phyloP scores from a whole-genome alignment of 257 asterid genomes.

The Eustoma russellianum region DNA sequence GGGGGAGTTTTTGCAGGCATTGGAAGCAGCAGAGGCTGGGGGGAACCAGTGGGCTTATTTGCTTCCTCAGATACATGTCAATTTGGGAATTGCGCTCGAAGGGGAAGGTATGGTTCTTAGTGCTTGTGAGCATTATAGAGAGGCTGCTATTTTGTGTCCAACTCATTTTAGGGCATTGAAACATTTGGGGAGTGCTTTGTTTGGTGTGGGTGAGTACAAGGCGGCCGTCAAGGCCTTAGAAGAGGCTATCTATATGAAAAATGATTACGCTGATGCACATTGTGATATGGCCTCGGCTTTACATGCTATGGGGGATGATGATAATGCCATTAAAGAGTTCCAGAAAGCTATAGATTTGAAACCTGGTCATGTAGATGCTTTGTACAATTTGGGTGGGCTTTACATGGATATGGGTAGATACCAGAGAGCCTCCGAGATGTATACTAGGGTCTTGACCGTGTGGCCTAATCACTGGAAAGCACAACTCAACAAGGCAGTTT shows the following conservation, averaged over 20 bases:
- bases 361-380: slow-evolving; percentile 94
- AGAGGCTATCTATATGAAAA: slow-evolving; percentile 93
- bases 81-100: slow-evolving; percentile 89
- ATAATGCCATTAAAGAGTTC: slow-evolving; percentile 94
- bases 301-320: slow-evolving; percentile 94
- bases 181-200: slow-evolving; percentile 94
- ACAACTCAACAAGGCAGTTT: slow-evolving; percentile 87
- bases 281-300: slow-evolving; percentile 97
- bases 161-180: slow-evolving; percentile 95
- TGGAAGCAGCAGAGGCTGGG: slow-evolving; percentile 92
- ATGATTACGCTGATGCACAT: slow-evolving; percentile 95
- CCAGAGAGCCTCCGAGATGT: slow-evolving; percentile 98
- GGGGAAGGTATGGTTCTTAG: slow-evolving; percentile 95
- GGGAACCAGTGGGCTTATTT: slow-evolving; percentile 98
- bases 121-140: slow-evolving; percentile 99
- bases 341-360: slow-evolving; percentile 97
- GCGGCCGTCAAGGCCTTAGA: slow-evolving; percentile 99
- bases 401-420: slow-evolving; percentile 99
- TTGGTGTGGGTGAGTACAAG: slow-evolving; percentile 96
- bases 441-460: slow-evolving; percentile 80
- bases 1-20: slow-evolving; percentile 75
- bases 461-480: slow-evolving; percentile 99
- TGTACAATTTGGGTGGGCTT: slow-evolving; percentile 87
- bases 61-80: slow-evolving; percentile 97
- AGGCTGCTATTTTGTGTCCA: slow-evolving; percentile 96